Base-by-base conservation (phyloP, 805 yeast species). In the Saccharomyces kudriavzevii region DNA sequence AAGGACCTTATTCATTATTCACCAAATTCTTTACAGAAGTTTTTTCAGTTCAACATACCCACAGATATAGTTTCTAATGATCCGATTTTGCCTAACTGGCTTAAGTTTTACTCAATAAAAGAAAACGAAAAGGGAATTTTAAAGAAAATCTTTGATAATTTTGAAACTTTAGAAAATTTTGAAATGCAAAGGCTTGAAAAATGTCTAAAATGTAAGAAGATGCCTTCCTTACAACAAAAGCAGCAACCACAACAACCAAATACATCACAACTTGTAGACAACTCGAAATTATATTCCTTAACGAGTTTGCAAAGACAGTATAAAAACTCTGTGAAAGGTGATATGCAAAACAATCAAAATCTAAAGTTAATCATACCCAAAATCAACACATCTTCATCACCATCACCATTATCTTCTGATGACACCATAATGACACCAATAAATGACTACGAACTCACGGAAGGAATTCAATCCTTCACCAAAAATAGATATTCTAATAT, bases 401-500 rank as follows among this genome's bases (percentile, higher is more conserved):
- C 55, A 27, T 49, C 56, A 8, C 52, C 49, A 20, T 13, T 45
- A 24, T 40, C 60, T n/a, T 49, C 49, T 45, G 58, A 59, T 17
- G 66, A 62, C 13, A 50, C 55, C 2, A 43, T 65, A 24, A 22
- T 61, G 40, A 67, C 71, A 3, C 71, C 70, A 8, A 57, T 65
- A 58, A 66, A 66, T 52, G 56, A 59, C 50, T 69, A 69, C 49
- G 66, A 62, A 49, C 77, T 87, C 47, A 77, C 85, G 24, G 77
- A 85, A 17, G 96, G 96, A 1, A 81, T 89, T 43, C 92, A 87
- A 66, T 79, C 82, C 24, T 89, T 91, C 43, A 71, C 79, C 52
- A 89, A 89, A 65, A 89, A 90, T 68, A 73, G 97, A 58, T 90
- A 90, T 74, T 84, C 87, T 58, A 94, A 91, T 68, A 87, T 90